Evolutionary conservation across 441 rosid species (phyloP).

Genomic region (Theobroma grandiflorum): DNA sequence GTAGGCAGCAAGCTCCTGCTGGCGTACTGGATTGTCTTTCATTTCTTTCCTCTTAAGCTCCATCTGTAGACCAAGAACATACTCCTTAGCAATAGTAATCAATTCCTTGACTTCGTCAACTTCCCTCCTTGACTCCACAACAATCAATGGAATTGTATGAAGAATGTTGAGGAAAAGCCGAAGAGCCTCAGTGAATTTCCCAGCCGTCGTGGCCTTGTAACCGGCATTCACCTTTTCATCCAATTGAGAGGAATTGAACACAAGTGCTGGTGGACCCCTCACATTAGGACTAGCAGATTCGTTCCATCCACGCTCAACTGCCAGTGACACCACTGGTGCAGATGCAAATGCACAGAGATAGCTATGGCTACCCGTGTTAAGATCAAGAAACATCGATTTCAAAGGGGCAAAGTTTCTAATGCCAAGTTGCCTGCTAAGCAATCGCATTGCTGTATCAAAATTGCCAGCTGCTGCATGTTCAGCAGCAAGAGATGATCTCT

Average conservation of each 20-base stretch:
- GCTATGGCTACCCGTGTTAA: constrained; percentile 73
- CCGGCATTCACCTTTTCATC: constrained; percentile 87
- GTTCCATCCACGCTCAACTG: constrained; percentile 81
- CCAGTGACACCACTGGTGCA: constrained; percentile 72
- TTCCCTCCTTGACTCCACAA: constrained; percentile 90
- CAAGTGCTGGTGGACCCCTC: constrained; percentile 75
- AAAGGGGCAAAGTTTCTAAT: constrained; percentile 72
- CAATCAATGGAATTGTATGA: constrained; percentile 84
- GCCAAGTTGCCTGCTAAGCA: constrained; percentile 87
- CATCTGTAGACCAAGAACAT: constrained; percentile 79
- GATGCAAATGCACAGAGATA: constrained; percentile 76
- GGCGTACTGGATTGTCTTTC: constrained; percentile 66
- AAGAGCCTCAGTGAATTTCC: constrained; percentile 78
- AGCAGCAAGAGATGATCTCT: constrained; percentile 84
- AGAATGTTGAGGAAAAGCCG: constrained; percentile 71
- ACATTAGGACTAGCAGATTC: constrained; percentile 79
- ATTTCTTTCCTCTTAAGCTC: constrained; percentile 78
- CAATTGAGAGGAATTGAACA: constrained; percentile 69
- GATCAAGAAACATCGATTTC: constrained; percentile 76
- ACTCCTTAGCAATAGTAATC: constrained; percentile 75
- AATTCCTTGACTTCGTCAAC: constrained; percentile 93
- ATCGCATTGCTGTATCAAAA: constrained; percentile 88
- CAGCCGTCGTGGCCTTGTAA: constrained; percentile 79
- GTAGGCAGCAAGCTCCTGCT: constrained; percentile 92
- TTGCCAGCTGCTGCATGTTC: constrained; percentile 91